Conservation (phyloP, 495 filamentous ascomycete genomes). For the Daldinia concentrica region DNA sequence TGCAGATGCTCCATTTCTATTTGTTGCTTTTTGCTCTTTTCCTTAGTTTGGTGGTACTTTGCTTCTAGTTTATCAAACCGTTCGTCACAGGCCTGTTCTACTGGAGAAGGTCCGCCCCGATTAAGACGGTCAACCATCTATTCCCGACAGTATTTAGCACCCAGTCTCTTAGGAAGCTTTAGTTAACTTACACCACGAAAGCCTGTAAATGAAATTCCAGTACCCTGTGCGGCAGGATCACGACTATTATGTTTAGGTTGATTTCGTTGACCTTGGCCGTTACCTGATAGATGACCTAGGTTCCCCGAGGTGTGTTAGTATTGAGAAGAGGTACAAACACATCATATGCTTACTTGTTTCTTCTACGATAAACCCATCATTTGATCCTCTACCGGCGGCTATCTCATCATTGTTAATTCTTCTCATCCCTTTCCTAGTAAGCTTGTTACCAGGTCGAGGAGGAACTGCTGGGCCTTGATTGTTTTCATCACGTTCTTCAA, state of each 20-base stretch:
- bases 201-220: background rate
- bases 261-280: background rate
- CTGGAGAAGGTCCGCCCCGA: background rate
- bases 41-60: background rate
- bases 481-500: background rate
- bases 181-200: background rate
- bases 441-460: background rate
- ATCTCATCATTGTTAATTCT: background rate
- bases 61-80: background rate
- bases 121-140: conserved; percentile 7
- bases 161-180: background rate
- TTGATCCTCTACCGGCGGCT: background rate
- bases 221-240: background rate
- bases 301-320: background rate
- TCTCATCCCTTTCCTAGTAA: background rate
- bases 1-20: background rate
- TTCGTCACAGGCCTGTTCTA: background rate
- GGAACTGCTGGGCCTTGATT: background rate
- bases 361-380: background rate
- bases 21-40: background rate
- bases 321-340: background rate
- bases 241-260: background rate
- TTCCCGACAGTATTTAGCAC: background rate
- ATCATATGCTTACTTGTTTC: background rate
- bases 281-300: background rate